Percentiles rank a stretch among this genome's conserved stretches.
phyloP scores from a whole-genome alignment of 2,329 filamentous ascomycete genomes.

The Botrytis fabae region DNA sequence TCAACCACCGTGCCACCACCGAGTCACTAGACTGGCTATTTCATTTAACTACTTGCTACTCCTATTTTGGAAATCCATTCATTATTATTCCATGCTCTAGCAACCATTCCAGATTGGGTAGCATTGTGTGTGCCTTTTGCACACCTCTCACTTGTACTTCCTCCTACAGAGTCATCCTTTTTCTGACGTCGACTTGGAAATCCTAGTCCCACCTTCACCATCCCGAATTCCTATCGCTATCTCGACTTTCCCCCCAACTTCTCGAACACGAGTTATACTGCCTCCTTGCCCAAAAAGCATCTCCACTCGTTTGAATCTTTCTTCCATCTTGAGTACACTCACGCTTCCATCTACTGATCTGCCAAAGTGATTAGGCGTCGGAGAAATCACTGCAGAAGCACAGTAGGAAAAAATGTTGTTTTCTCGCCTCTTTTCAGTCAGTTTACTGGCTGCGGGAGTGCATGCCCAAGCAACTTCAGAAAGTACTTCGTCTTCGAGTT shows the following conservation, averaged over 20 bases:
- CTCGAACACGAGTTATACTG: neutral
- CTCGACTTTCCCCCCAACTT: neutral
- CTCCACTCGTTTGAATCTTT: neutral
- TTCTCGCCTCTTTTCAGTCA: conserved; percentile 33
- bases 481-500: conserved; percentile 17
- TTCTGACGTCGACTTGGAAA: neutral
- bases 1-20: neutral
- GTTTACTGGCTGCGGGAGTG: conserved; percentile 40
- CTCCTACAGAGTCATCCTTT: neutral
- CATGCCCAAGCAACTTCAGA: conserved; percentile 26
- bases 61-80: neutral
- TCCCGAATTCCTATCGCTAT: neutral
- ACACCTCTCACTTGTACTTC: neutral
- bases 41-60: neutral
- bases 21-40: neutral
- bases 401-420: conserved; percentile 30
- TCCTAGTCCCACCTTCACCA: conserved; percentile 4
- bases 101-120: neutral
- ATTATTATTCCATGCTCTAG: neutral
- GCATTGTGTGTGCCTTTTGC: neutral
- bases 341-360: conserved; percentile 15
- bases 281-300: neutral
- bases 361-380: neutral
- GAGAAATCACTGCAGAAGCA: conserved; percentile 11
- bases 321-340: neutral